These are phyloP conservation scores for Candida glucosophila DNA, from an alignment of 1,139 yeast genomes.

Conservation along the genomic window DNA sequence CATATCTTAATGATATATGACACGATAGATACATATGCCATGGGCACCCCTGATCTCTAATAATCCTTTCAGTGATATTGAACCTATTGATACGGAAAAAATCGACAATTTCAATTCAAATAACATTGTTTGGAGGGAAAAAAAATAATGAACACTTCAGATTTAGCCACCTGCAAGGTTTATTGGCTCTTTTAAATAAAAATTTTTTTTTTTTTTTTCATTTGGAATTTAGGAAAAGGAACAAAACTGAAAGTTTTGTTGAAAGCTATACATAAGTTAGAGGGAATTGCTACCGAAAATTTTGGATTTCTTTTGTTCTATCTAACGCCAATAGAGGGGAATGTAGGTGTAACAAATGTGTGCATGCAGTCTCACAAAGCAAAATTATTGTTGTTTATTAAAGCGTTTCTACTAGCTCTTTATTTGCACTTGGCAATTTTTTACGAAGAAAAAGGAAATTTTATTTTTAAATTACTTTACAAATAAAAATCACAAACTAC, in stretches of 20 bases:
- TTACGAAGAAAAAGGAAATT: background rate
- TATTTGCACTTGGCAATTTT: background rate
- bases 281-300: background rate
- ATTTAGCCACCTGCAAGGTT: too few species aligned
- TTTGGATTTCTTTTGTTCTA: background rate
- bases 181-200: background rate
- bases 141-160: too few species aligned
- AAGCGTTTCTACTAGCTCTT: background rate
- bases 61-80: background rate
- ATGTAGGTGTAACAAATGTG: background rate
- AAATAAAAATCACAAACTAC: background rate
- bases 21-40: conserved; percentile 1
- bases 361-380: background rate
- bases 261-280: background rate
- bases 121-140: background rate
- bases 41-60: conserved; percentile 1
- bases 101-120: conserved; percentile 1
- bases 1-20: conserved; percentile 3
- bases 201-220: background rate
- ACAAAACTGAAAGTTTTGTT: background rate
- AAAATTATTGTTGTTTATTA: background rate
- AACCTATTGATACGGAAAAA: background rate
- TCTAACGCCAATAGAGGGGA: background rate
- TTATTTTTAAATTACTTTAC: background rate
- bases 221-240: background rate